Evolutionary conservation across 1,139 yeast species (phyloP), one percentile per base, ranked within the genome.

Genomic region (Oligophagozyma castellii): DNA sequence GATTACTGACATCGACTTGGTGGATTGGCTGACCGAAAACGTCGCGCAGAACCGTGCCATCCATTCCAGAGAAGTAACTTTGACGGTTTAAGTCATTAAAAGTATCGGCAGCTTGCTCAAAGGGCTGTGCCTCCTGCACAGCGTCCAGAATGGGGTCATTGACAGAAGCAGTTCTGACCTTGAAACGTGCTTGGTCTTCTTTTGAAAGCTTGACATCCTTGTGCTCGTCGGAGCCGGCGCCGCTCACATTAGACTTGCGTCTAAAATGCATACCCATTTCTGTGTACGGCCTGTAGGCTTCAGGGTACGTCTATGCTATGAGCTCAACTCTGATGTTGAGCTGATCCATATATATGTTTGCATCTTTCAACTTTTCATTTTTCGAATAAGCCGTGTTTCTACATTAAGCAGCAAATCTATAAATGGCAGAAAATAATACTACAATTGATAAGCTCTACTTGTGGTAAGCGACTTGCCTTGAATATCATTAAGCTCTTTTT

Each of bases 61-160:
- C 56, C 32, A 50, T 53, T 19, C 37, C 32, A 12, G 40, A 38
- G 21, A 46, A 42, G 29, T 47, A 50, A 5, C 55, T 38, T 19
- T 41, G 37, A 15, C 45, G 34, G 32, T 45, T 45, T 36, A 55
- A 57, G 14, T 46, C 50, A 23, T 44, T 38, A 28, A 42, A 44
- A 8, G 47, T 36, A 26, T 43, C 52, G 2, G 52, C 67, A n/a
- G 78, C 77, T 49, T 78, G 80, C 55, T 89, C 94, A 53, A 83
- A 89, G 6, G 98, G 98, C 60, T 89, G 96, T 12, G 80, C 89
- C 56, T 86, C 95, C 49, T 78, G 84, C 30, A 89, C 93, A 4
- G 96, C 96, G 19, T 76, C 67, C 38, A 89, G 62, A 36, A 86
- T 77, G 15, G 95, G 95, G 56, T 84, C 95, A 44, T 81, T 92